phyloP scores from a whole-genome alignment of 306 rosid species.

The Echinosophora koreensis region DNA sequence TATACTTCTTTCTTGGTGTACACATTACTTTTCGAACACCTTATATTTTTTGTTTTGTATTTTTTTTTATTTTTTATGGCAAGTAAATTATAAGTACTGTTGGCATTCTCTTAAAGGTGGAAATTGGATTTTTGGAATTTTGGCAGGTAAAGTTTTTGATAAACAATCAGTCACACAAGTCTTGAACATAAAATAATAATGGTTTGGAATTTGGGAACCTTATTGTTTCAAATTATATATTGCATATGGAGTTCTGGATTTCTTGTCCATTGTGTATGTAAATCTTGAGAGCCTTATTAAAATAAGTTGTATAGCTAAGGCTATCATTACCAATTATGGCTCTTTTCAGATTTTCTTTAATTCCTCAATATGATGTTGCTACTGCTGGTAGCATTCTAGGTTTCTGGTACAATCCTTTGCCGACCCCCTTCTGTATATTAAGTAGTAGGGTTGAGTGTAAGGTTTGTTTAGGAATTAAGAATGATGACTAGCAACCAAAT shows the following conservation, averaged over 20 bases:
- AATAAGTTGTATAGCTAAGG: constrained; percentile 29
- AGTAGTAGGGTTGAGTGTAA: constrained; percentile 9
- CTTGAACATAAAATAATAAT: constrained; percentile 22
- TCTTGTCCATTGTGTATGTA: constrained; percentile 33
- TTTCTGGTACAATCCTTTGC: constrained; percentile 7
- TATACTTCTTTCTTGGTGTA: constrained; percentile 32
- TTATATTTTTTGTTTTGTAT: constrained; percentile 22
- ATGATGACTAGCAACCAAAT: constrained; percentile 24
- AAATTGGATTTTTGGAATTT: constrained; percentile 37
- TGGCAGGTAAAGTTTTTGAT: constrained; percentile 22
- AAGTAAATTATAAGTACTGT: constrained; percentile 30
- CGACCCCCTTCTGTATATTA: constrained; percentile 12
- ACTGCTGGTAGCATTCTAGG: constrained; percentile 31
- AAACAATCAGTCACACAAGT: not conserved
- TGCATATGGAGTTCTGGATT: constrained; percentile 17
- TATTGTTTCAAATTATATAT: constrained; percentile 32
- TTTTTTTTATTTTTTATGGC: constrained; percentile 12
- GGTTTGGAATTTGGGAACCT: constrained; percentile 36
- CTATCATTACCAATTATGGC: not conserved
- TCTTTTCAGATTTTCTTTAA: constrained; percentile 38
- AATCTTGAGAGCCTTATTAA: constrained; percentile 39
- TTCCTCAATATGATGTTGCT: constrained; percentile 37
- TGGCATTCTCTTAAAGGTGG: constrained; percentile 36
- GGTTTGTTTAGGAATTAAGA: constrained; percentile 28
- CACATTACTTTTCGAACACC: constrained; percentile 20